These are phyloP conservation scores for Gnetum montanum DNA, from an alignment of 75 land plant species.

Conservation along the genomic window DNA sequence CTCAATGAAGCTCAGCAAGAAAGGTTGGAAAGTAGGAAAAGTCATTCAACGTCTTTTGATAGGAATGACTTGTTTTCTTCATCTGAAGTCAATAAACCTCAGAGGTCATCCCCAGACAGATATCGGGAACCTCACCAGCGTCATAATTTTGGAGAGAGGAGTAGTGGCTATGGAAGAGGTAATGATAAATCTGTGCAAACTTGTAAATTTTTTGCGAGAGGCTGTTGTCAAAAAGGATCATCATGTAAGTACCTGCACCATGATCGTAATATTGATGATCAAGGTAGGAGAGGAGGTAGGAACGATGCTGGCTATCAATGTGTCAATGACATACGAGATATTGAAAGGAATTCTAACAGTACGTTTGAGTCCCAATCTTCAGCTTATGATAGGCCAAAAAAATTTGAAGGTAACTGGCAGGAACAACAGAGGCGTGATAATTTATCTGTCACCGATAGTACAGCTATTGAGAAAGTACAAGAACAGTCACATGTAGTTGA, in stretches of 20 bases:
- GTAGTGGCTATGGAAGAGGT: slow-evolving; percentile 1
- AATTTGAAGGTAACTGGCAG: slow-evolving; percentile 30
- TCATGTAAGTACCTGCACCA: slow-evolving; percentile 39
- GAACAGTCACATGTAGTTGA: too few relatives aligned
- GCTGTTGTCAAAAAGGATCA: slow-evolving; percentile 39
- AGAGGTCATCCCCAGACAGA: slow-evolving; percentile 8
- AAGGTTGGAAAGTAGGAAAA: slow-evolving; percentile 11
- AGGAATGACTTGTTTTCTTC: background rate
- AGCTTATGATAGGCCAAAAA: slow-evolving; percentile 42
- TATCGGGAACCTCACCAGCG: background rate
- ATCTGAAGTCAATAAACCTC: background rate
- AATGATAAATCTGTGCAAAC: slow-evolving; percentile 8
- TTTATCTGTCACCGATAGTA: slow-evolving; percentile 5
- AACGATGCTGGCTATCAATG: too few relatives aligned
- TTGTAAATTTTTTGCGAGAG: slow-evolving; percentile 35
- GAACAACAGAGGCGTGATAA: slow-evolving; percentile 9
- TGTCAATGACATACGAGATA: background rate
- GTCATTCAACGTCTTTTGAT: slow-evolving; percentile 12
- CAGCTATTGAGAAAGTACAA: too few relatives aligned
- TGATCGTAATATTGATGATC: slow-evolving; percentile 16
- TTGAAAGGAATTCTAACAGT: slow-evolving; percentile 13
- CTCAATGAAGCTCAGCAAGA: too few relatives aligned
- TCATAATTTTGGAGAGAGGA: slow-evolving; percentile 7
- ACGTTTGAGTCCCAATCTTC: slow-evolving; percentile 4
- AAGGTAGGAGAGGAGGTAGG: slow-evolving; percentile 7